A percentile compares a stretch with the other conserved stretches of the same genome.
Conservation (phyloP, 768 basidiomycete genomes). For the Leccinum obscurum region DNA sequence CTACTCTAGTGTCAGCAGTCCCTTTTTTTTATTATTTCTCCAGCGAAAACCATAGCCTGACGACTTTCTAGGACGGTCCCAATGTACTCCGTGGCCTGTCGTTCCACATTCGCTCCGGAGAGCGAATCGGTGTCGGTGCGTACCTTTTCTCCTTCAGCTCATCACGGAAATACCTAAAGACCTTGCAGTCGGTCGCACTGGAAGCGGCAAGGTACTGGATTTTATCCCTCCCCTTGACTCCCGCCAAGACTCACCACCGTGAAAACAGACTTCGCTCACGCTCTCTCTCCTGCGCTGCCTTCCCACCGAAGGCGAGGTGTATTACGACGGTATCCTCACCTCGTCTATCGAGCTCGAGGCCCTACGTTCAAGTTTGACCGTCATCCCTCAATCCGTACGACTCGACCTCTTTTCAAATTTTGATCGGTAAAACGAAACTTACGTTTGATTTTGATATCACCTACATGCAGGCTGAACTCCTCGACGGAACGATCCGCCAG, state of each 20-base stretch:
- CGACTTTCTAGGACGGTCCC: not conserved
- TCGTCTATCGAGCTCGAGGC: slow-evolving; percentile 52
- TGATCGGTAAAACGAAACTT: not conserved
- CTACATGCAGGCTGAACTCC: slow-evolving; percentile 33
- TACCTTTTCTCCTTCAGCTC: not conserved
- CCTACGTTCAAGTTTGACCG: slow-evolving; percentile 58
- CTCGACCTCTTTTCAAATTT: too few species aligned
- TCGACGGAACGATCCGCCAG: slow-evolving; percentile 45
- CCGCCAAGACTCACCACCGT: not conserved
- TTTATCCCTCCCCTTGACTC: not conserved
- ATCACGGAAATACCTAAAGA: not conserved
- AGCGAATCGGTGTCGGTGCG: slow-evolving; percentile 11
- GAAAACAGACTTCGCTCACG: slow-evolving; percentile 47
- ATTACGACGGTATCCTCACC: slow-evolving; percentile 54
- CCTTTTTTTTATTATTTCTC: not conserved
- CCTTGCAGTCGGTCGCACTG: slow-evolving; percentile 10
- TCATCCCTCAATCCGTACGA: slow-evolving; percentile 45
- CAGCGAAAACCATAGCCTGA: not conserved
- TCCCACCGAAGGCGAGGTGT: slow-evolving; percentile 48
- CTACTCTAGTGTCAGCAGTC: slow-evolving; percentile 39
- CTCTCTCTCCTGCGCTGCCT: slow-evolving; percentile 52
- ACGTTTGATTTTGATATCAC: not conserved
- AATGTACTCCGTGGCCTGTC: slow-evolving; percentile 4
- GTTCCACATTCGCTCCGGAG: slow-evolving; percentile 9
- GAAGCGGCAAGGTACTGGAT: slow-evolving; percentile 7